These are phyloP conservation scores for Amphichorda felina DNA, from an alignment of 2,329 filamentous ascomycete species.

Conservation along the genomic window DNA sequence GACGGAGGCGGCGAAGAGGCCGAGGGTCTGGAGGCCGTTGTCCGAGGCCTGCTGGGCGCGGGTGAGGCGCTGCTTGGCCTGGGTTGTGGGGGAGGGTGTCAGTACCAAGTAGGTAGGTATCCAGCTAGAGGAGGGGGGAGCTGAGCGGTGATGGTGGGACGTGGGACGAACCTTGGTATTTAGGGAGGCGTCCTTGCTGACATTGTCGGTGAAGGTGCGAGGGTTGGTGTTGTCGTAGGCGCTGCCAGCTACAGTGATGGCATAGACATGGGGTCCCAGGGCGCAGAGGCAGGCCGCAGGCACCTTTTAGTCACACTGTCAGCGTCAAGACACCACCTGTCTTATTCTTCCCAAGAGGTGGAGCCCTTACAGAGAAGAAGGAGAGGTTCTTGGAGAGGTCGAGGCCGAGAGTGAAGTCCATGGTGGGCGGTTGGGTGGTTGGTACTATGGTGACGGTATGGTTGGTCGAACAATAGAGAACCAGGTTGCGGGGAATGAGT, in stretches of 20 bases:
- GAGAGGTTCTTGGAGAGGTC: conserved; percentile 23
- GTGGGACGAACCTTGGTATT: too few relatives aligned
- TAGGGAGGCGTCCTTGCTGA: conserved; percentile 18
- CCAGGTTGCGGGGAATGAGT: too few relatives aligned
- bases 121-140: too few relatives aligned
- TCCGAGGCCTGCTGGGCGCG: conserved; percentile 36
- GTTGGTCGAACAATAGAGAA: too few relatives aligned
- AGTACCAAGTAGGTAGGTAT: too few relatives aligned
- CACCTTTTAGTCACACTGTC: conserved; percentile 12
- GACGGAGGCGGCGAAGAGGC: conserved; percentile 28
- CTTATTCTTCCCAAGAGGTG: not conserved
- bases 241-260: conserved; percentile 14
- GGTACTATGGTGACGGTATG: too few relatives aligned
- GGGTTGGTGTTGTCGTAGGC: conserved; percentile 26
- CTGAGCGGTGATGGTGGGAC: too few relatives aligned
- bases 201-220: conserved; percentile 16
- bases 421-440: too few relatives aligned
- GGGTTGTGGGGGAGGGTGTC: not conserved
- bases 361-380: conserved; percentile 13
- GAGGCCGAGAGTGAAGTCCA: conserved; percentile 19
- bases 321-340: not conserved
- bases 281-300: conserved; percentile 24
- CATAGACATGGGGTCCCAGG: conserved; percentile 22
- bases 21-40: conserved; percentile 32
- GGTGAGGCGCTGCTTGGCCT: conserved; percentile 36